A percentile compares a stretch with the other conserved stretches of the same genome.
These are phyloP conservation scores for Glaciozyma antarctica DNA, from an alignment of 768 basidiomycete species.

Conservation along the genomic window DNA sequence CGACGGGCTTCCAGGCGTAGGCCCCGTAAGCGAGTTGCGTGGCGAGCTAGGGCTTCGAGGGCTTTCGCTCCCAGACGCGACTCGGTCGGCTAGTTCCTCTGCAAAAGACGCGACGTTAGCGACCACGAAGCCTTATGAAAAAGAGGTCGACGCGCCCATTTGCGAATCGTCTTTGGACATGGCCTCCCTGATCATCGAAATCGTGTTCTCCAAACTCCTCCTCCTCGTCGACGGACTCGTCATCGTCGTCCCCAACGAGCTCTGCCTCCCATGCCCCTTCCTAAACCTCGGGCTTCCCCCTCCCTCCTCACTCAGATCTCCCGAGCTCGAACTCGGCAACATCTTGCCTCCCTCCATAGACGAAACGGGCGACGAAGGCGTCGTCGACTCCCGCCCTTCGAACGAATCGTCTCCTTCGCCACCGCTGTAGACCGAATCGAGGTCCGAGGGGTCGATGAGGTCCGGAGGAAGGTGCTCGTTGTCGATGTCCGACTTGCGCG, in stretches of 20 bases:
- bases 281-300: conserved; percentile 45
- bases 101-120: background rate
- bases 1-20: conserved; percentile 24
- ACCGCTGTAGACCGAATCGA: conserved; percentile 23
- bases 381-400: conserved; percentile 36
- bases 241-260: conserved; percentile 87
- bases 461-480: conserved; percentile 98
- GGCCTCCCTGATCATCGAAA: conserved; percentile 86
- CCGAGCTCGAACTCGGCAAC: no score
- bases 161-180: conserved; percentile 48
- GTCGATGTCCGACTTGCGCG: conserved; percentile 72
- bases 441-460: conserved; percentile 56
- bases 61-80: conserved; percentile 25
- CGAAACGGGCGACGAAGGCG: conserved; percentile 35
- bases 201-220: conserved; percentile 87
- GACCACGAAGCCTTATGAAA: background rate
- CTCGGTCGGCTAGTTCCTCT: conserved; percentile 34
- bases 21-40: conserved; percentile 24
- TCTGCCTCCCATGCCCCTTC: conserved; percentile 58
- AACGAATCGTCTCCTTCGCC: conserved; percentile 33
- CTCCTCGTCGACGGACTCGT: conserved; percentile 87
- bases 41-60: conserved; percentile 27
- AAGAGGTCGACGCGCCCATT: conserved; percentile 17
- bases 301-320: background rate
- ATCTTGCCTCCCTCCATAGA: conserved; percentile 22